Base-by-base conservation (phyloP, 2,329 filamentous ascomycete genomes). In the Cladosporium velox region DNA sequence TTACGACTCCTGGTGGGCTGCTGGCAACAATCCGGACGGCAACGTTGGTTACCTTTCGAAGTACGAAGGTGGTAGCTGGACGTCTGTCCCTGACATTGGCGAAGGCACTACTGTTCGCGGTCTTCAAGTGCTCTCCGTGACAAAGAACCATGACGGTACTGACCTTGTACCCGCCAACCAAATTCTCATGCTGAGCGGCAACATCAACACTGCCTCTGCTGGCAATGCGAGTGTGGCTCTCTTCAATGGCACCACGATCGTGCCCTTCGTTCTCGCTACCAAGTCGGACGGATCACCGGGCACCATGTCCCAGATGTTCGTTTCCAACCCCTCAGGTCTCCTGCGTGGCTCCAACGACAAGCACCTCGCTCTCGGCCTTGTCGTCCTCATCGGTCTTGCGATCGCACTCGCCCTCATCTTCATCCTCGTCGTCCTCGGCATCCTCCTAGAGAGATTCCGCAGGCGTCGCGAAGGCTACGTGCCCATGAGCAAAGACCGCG, bases 181-280 rank as follows among this genome's bases (percentile, higher is more conserved):
- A 76, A 85, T 88, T 4, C 86, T 99, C 41, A 85, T 99, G 79
- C 82, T 98, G 59, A 92, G 92, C n/a, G 95, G 95, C 47, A 87
- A 90, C 63, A 87, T 99, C 70, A 85, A 88, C 70, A 84, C 98
- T 21, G 87, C 90, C 0, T 81, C 82, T 59, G 93, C 93, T 75
- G 93, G 94, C 66, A 89, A 88, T 66, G 92, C 90, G 6, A 96
- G 94, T 15, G 93, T 92, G 10, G 94, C 89, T 8, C 82, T 97
- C 32, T 99, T 91, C 81, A 92, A 98, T 74, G 95, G 95, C 72
- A 92, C 88, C 12, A 81, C 83, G 2, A 88, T 94, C 75, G 83
- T 84, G 61, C 94, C 95, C 0, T 97, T 94, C 77, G 86, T 92
- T 49, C 85, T 99, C 51, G 91, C 93, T 1, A 90, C 87, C 55